Evolutionary conservation across 108 stramenopile genomes (phyloP).

Genomic region (Fragilaria radians): DNA sequence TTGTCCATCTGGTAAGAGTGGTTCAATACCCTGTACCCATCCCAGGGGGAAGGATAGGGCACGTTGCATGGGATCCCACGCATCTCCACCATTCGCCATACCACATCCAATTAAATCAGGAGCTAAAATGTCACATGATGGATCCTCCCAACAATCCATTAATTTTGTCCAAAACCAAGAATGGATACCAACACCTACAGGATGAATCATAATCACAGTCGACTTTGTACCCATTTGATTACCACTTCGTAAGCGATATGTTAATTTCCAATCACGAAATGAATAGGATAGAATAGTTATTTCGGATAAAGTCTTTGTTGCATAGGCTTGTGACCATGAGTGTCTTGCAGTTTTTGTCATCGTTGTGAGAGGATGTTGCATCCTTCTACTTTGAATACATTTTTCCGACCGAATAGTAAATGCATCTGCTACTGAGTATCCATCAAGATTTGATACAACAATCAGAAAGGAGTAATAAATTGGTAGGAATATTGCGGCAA

Average conservation of each 20-base stretch:
- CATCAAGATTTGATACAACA: too few species aligned
- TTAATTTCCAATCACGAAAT: slow-evolving; percentile 20
- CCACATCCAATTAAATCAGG: slow-evolving; percentile 71
- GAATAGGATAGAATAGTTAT: slow-evolving; percentile 3
- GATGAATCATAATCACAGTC: slow-evolving; percentile 51
- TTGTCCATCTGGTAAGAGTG: slow-evolving; percentile 13
- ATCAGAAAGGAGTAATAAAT: too few species aligned
- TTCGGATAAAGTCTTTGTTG: too few species aligned
- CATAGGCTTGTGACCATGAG: too few species aligned
- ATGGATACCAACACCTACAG: slow-evolving; percentile 59
- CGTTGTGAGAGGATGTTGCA: too few species aligned
- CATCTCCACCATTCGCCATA: slow-evolving; percentile 37
- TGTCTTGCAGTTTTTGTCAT: too few species aligned
- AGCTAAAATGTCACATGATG: slow-evolving; percentile 24
- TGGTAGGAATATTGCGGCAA: too few species aligned
- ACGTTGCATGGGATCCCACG: slow-evolving; percentile 27
- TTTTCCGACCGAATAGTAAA: too few species aligned
- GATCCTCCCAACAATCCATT: slow-evolving; percentile 20
- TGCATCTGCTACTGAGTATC: too few species aligned
- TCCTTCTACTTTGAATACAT: too few species aligned
- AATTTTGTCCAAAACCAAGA: slow-evolving; percentile 60
- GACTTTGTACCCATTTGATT: slow-evolving; percentile 2
- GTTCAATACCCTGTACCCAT: slow-evolving; percentile 54
- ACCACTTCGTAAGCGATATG: slow-evolving; percentile 8
- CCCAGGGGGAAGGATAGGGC: slow-evolving; percentile 48